phyloP scores from a whole-genome alignment of 2,329 filamentous ascomycete species.

The Penicillium capsulatum region DNA sequence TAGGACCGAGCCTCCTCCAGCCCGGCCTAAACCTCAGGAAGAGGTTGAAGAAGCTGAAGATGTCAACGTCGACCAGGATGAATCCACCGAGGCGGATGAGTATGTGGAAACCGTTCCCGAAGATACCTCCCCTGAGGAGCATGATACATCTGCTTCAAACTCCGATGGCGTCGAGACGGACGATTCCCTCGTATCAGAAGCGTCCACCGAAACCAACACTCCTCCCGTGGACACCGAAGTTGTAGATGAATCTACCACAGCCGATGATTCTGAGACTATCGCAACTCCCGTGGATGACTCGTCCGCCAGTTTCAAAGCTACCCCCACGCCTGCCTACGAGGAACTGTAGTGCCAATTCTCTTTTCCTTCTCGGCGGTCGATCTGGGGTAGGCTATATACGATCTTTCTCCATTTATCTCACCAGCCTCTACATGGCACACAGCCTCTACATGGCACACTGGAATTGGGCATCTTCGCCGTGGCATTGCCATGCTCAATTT shows the following conservation, averaged over 20 bases:
- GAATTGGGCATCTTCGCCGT: constrained; percentile 8
- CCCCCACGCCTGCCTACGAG: constrained; percentile 17
- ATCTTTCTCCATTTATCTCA: constrained; percentile 10
- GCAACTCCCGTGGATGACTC: constrained; percentile 44
- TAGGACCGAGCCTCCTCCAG: constrained; percentile 45
- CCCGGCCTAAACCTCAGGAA: constrained; percentile 24
- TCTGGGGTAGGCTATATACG: constrained; percentile 2
- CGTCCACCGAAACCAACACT: constrained; percentile 10
- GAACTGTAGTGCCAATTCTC: constrained; percentile 19
- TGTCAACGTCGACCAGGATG: constrained; percentile 51
- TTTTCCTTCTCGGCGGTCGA: no score
- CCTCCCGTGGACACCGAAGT: constrained; percentile 17
- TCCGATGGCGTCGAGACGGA: no score
- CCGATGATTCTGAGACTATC: constrained; percentile 35
- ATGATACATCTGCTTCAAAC: no score
- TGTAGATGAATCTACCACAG: constrained; percentile 20
- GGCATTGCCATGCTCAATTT: constrained; percentile 15
- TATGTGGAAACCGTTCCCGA: no score
- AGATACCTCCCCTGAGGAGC: no score
- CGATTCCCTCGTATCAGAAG: no score
- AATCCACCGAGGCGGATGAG: constrained; percentile 49
- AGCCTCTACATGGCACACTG: constrained; percentile 7
- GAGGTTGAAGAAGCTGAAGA: constrained; percentile 13
- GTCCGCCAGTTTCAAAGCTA: constrained; percentile 49
- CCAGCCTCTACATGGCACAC: constrained; percentile 7